Percentiles rank a stretch among this genome's conserved stretches.
Conservation (phyloP, 306 rosid species). For the Ceratonia siliqua region DNA sequence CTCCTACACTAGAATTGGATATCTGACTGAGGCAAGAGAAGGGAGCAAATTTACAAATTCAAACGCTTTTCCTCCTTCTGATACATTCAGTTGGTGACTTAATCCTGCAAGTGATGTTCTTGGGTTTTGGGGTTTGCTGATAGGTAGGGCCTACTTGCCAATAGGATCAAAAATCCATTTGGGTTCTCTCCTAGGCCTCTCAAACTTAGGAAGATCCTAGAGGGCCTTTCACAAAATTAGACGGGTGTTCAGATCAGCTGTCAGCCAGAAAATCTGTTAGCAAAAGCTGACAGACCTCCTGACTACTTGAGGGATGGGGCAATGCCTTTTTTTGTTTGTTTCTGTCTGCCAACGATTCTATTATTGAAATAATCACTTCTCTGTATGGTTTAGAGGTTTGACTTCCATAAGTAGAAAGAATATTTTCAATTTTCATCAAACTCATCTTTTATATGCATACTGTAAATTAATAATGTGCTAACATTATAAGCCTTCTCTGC, state of each 20-base stretch:
- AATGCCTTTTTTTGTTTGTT: neutral
- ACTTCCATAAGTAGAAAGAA: neutral
- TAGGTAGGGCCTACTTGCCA: neutral
- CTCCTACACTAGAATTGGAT: neutral
- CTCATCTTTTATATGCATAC: neutral
- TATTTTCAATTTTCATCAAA: neutral
- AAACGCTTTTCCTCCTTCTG: neutral
- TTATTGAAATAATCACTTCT: neutral
- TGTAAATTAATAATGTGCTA: neutral
- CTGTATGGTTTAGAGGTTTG: neutral
- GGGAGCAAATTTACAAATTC: neutral
- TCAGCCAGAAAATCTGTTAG: neutral
- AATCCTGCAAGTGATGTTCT: neutral
- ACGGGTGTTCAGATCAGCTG: neutral
- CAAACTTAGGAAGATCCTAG: neutral
- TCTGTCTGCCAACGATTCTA: neutral
- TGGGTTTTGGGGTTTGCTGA: neutral
- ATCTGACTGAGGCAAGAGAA: neutral
- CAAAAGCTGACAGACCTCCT: neutral
- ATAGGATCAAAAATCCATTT: neutral
- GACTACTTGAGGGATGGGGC: neutral
- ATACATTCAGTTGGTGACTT: neutral
- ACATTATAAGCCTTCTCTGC: constrained; percentile 9
- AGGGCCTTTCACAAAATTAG: neutral
- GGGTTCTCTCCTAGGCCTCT: neutral